A percentile compares a stretch with the other conserved stretches of the same genome.
Evolutionary conservation across 129 eudicot species (phyloP).

Genomic region (Helichrysum umbraculigerum): DNA sequence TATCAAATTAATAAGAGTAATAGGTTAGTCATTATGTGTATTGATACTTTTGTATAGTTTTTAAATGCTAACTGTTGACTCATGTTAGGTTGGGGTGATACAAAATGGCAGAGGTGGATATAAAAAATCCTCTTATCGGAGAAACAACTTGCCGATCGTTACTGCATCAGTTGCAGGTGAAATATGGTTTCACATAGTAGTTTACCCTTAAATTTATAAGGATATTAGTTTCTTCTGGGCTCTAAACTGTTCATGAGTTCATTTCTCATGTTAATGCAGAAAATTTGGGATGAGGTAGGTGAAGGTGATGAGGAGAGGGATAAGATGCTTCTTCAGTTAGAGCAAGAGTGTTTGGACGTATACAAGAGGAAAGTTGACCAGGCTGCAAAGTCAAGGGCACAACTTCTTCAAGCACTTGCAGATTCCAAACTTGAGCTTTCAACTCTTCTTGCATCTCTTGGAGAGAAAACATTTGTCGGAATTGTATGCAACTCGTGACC

Average conservation of each 20-base stretch:
- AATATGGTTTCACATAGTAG: not conserved
- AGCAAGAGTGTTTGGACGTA: constrained; percentile 93
- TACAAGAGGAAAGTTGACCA: constrained; percentile 92
- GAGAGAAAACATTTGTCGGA: constrained; percentile 69
- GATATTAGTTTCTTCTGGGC: not conserved
- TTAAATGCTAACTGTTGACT: constrained; percentile 23
- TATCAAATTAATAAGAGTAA: not conserved
- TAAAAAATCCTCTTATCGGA: constrained; percentile 50
- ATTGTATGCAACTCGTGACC: constrained; percentile 47
- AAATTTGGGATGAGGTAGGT: constrained; percentile 98
- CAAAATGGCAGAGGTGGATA: constrained; percentile 71
- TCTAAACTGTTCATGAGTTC: not conserved
- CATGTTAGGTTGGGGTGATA: constrained; percentile 32
- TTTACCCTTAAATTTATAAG: not conserved
- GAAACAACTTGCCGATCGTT: constrained; percentile 74
- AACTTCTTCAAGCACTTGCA: constrained; percentile 78
- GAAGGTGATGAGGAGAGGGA: constrained; percentile 88
- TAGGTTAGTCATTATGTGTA: constrained; percentile 1
- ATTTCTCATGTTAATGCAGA: constrained; percentile 45
- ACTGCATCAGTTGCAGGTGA: constrained; percentile 82
- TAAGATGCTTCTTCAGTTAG: constrained; percentile 92
- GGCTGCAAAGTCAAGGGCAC: constrained; percentile 81
- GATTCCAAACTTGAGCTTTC: constrained; percentile 79
- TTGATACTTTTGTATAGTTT: not conserved
- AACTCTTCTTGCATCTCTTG: constrained; percentile 77